Evolutionary conservation across 1,284 basidiomycete species (phyloP), one percentile per base, ranked within the genome.

Genomic region (Baeospora myosura): DNA sequence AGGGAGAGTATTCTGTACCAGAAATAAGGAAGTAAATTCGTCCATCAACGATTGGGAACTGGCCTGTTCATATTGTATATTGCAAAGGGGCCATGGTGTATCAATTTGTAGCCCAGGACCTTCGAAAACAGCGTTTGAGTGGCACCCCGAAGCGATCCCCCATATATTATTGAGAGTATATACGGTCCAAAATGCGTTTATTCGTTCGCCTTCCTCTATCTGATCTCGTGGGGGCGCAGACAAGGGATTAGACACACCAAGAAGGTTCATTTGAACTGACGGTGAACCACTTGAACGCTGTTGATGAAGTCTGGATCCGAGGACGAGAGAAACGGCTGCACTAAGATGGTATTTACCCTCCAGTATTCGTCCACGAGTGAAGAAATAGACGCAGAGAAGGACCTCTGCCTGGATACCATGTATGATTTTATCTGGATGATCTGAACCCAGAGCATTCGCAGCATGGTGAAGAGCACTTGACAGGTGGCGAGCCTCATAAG

Each of bases 361-460:
- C 32, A 72, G 55, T 40, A 70, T 58, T 22, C 59, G 59, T 39
- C 68, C 68, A n/a, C 55, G 63, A 26, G 66, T 65, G 49, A 74
- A 69, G 49, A 77, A 72, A 53, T 78, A 81, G 48, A 68, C 65
- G 2, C 72, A 61, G 18, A 81, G 62, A 10, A 81, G 65, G 16
- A 77, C 57, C 49, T 78, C 70, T 2, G 78, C 71, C 51, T 80
- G 77, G 4, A 80, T 59, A 4, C 70, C 71, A 47, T 78, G 70
- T 8, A 78, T 46, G 24, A 76, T 60, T 29, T 62, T 65, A 29
- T 64, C 58, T 12, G 68, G 68, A 44, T 67, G 70, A 38, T 53
- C 48, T 43, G 62, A 59, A 39, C 62, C 52, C 24, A 61, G 51
- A 51, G 63, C 64, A 3, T 63, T 63, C 10, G 64, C 57, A 41